These are phyloP conservation scores for Berberis thunbergii DNA, from an alignment of 164 flowering plant genomes.

Conservation along the genomic window DNA sequence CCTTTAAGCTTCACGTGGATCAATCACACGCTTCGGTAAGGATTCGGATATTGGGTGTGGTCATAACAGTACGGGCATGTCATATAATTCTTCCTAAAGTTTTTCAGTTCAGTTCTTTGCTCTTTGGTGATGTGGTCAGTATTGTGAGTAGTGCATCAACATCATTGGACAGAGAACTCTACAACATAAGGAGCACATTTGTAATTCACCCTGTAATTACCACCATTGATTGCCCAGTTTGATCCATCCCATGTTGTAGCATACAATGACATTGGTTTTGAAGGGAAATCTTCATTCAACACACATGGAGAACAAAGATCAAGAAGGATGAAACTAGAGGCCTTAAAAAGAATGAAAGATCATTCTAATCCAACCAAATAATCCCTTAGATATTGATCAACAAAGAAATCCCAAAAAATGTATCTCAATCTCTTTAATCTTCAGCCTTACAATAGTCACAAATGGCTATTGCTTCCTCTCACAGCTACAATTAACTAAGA, in stretches of 20 bases:
- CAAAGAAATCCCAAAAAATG: too few species aligned
- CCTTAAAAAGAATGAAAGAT: too few species aligned
- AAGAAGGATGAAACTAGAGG: too few species aligned
- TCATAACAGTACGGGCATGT: constrained; percentile 85
- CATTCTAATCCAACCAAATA: too few species aligned
- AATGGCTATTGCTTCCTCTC: too few species aligned
- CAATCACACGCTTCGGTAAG: constrained; percentile 53
- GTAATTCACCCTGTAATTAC: constrained; percentile 72
- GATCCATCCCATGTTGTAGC: constrained; percentile 35
- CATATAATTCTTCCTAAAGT: constrained; percentile 27
- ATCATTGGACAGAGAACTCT: constrained; percentile 29
- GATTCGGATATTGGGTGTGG: constrained; percentile 45
- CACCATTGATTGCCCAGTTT: constrained; percentile 85
- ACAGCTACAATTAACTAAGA: too few species aligned
- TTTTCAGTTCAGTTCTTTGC: constrained; percentile 36
- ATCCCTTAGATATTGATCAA: too few species aligned
- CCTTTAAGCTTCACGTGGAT: constrained; percentile 43
- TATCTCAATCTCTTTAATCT: too few species aligned
- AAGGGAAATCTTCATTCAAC: constrained; percentile 78
- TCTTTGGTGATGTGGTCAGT: background rate
- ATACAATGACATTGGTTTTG: constrained; percentile 75
- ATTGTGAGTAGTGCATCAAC: background rate
- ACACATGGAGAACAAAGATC: constrained; percentile 60
- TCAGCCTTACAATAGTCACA: too few species aligned
- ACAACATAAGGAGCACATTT: constrained; percentile 74